A percentile compares a stretch with the other conserved stretches of the same genome.
These are phyloP conservation scores for Rhodotorula diobovata DNA, from an alignment of 768 basidiomycete species.

Conservation along the genomic window DNA sequence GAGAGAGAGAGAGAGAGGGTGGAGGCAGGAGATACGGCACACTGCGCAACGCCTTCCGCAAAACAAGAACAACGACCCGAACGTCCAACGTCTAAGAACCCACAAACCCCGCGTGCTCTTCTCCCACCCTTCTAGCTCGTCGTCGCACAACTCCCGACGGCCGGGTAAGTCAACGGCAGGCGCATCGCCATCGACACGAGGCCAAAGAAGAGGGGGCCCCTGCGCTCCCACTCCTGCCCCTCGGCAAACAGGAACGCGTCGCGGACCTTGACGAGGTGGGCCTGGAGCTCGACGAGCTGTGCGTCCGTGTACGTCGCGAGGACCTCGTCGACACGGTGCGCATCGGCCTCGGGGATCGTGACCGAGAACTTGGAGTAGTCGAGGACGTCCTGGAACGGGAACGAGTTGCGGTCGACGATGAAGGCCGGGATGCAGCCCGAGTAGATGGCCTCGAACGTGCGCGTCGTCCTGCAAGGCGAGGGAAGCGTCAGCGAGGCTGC, in stretches of 20 bases:
- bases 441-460: slow-evolving; percentile 50
- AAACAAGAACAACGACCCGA: neutral
- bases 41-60: neutral
- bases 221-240: slow-evolving; percentile 45
- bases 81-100: too few relatives aligned
- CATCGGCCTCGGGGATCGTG: slow-evolving; percentile 47
- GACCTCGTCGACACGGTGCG: slow-evolving; percentile 49
- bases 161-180: slow-evolving; percentile 44
- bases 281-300: slow-evolving; percentile 47
- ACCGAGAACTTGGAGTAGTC: slow-evolving; percentile 51
- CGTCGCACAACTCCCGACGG: slow-evolving; percentile 16
- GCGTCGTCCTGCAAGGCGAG: slow-evolving; percentile 47
- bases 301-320: slow-evolving; percentile 45
- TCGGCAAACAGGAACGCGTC: slow-evolving; percentile 48
- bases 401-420: slow-evolving; percentile 49
- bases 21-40: neutral
- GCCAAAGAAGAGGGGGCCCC: slow-evolving; percentile 49
- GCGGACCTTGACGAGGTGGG: slow-evolving; percentile 47
- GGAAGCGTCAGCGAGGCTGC: slow-evolving; percentile 15
- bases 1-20: neutral
- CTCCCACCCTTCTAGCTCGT: neutral
- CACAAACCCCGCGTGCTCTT: neutral
- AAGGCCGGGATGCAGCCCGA: slow-evolving; percentile 52
- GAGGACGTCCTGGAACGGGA: slow-evolving; percentile 49
- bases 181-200: slow-evolving; percentile 48